A percentile compares a stretch with the other conserved stretches of the same genome.
phyloP scores from a whole-genome alignment of 371 early-diverging fungal genomes.

The Rhizomucor pusillus region DNA sequence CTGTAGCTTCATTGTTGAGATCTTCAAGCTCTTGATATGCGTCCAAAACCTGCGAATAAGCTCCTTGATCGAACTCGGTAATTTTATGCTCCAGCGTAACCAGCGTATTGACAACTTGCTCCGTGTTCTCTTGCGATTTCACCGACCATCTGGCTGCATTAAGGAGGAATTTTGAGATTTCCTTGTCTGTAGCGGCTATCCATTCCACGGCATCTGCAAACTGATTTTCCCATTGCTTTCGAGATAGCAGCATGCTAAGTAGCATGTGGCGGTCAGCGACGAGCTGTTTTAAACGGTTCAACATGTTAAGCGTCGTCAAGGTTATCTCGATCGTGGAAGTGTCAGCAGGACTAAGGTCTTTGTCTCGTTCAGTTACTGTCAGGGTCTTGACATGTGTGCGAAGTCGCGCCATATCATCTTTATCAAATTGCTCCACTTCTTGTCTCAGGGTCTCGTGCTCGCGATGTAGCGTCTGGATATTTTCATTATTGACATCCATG shows the following conservation, averaged over 20 bases:
- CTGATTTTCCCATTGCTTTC: slow-evolving; percentile 47
- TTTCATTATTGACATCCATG: slow-evolving; percentile 16
- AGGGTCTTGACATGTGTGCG: slow-evolving; percentile 47
- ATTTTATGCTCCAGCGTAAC: slow-evolving; percentile 34
- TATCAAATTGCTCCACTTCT: slow-evolving; percentile 36
- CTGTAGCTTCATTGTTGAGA: slow-evolving; percentile 6
- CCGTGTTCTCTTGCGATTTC: slow-evolving; percentile 19
- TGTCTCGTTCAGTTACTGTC: slow-evolving; percentile 21
- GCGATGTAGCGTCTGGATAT: slow-evolving; percentile 19
- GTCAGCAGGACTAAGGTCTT: slow-evolving; percentile 52
- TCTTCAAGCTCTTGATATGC: slow-evolving; percentile 50
- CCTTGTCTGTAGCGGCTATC: slow-evolving; percentile 32
- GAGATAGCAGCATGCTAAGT: slow-evolving; percentile 29
- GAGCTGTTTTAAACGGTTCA: slow-evolving; percentile 35
- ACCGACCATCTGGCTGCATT: slow-evolving; percentile 33
- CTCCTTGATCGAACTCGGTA: slow-evolving; percentile 36
- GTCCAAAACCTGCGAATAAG: slow-evolving; percentile 35
- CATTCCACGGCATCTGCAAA: slow-evolving; percentile 42
- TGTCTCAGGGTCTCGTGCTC: slow-evolving; percentile 30
- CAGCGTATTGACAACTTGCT: slow-evolving; percentile 34
- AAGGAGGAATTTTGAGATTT: slow-evolving; percentile 35
- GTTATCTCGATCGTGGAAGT: slow-evolving; percentile 55
- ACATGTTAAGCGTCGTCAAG: slow-evolving; percentile 37
- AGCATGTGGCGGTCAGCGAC: slow-evolving; percentile 26
- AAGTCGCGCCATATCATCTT: slow-evolving; percentile 46